These are phyloP conservation scores for Tolypocladium amazonense DNA, from an alignment of 2,329 filamentous ascomycete species.

Conservation along the genomic window DNA sequence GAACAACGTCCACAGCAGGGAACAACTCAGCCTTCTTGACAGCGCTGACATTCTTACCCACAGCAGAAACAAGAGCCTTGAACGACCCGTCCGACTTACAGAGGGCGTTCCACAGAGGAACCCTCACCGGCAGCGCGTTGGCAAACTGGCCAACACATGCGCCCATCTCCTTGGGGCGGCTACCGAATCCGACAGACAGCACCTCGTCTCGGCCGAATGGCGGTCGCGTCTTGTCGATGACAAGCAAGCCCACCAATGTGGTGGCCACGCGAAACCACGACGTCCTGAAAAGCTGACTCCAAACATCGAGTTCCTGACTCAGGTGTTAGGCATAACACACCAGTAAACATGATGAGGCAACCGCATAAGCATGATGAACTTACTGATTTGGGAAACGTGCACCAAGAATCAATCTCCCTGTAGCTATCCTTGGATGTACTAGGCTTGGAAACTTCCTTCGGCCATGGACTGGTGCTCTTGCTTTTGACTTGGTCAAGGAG, in stretches of 20 bases:
- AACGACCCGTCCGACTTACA: neutral
- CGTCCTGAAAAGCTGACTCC: slow-evolving; percentile 3
- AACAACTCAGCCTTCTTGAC: slow-evolving; percentile 6
- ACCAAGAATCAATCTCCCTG: slow-evolving; percentile 2
- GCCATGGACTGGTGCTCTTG: slow-evolving; percentile 1
- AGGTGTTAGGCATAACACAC: neutral
- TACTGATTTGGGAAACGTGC: slow-evolving; percentile 2
- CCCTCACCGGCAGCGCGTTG: slow-evolving; percentile 6
- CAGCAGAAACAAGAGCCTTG: slow-evolving; percentile 3
- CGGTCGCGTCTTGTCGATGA: slow-evolving; percentile 3
- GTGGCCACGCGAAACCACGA: slow-evolving; percentile 7
- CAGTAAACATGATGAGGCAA: neutral
- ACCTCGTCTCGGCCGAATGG: slow-evolving; percentile 4
- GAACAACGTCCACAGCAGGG: slow-evolving; percentile 2
- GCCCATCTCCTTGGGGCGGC: slow-evolving; percentile 4
- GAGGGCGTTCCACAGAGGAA: slow-evolving; percentile 5
- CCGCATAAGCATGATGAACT: neutral
- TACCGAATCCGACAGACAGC: slow-evolving; percentile 4
- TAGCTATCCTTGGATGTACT: neutral
- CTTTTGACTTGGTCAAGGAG: neutral
- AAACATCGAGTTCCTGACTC: slow-evolving; percentile 3
- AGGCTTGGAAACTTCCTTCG: neutral
- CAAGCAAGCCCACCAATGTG: slow-evolving; percentile 3
- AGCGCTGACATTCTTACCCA: slow-evolving; percentile 6
- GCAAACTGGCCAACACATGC: slow-evolving; percentile 7